Evolutionary conservation across 805 yeast species (phyloP), one percentile per base, ranked within the genome.

Genomic region (Monosporozyma yasuniensis): DNA sequence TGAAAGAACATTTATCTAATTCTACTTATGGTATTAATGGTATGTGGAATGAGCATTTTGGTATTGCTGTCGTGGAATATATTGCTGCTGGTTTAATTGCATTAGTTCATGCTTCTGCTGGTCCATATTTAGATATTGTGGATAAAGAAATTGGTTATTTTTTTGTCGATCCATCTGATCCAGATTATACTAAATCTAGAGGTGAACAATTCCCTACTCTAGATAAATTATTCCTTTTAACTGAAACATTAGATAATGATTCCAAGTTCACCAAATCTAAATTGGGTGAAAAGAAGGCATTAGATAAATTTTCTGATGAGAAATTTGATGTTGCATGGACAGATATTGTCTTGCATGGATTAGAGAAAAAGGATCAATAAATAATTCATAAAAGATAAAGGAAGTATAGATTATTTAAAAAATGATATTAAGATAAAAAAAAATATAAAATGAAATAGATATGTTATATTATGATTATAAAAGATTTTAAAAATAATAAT

Each of bases 1-100:
- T 95, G 12, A 70, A 79, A 47, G 61, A 68, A 27, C 74, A 78
- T 48, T 71, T 95, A 32, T 58, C 70, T 11, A 69, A 65, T 12
- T 77, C 88, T 2, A 77, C 81, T 23, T 81, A 79, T 60, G 99
- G 99, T 4, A 72, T 93, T 38, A 91, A 93, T 61, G 89, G 96
- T 28, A 93, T 93, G 99, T 93, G 99, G 99, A 93, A 93, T 68
- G 99, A 93, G 71, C 99, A 93, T 70, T 93, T 93, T 66, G 99
- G 99, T 18, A 93, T 93, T 60, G 91, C 96, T 1, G 91, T 93
- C 4, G 99, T 93, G 7, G 99, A 93, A 66, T 87, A 89, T 63
- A 73, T 86, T 70, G 83, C 91, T 1, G 77, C 85, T 49, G 98
- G 97, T 0, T 75, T 84, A 25, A 79, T 93, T 16, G 97, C 99